These are phyloP conservation scores for Parafenestella ontariensis DNA, from an alignment of 2,329 filamentous ascomycete genomes.

Conservation along the genomic window DNA sequence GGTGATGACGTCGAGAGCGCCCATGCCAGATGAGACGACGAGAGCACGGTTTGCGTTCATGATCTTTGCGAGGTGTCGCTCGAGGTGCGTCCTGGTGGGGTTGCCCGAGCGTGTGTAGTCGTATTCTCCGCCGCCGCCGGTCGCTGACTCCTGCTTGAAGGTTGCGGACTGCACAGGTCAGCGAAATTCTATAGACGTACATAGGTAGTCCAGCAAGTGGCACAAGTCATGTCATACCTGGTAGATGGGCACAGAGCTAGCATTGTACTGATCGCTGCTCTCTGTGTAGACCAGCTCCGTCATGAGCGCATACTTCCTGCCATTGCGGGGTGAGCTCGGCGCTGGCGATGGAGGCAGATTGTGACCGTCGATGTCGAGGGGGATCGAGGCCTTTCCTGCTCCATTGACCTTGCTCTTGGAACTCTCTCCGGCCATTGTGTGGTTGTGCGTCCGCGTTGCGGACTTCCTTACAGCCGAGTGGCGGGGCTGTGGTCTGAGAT, in stretches of 20 bases:
- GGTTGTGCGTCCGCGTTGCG: slow-evolving; percentile 16
- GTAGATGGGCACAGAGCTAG: slow-evolving; percentile 96
- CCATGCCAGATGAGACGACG: slow-evolving; percentile 96
- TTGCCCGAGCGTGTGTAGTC: slow-evolving; percentile 99
- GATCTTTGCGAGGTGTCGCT: slow-evolving; percentile 97
- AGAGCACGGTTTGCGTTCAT: slow-evolving; percentile 94
- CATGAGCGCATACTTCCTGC: slow-evolving; percentile 88
- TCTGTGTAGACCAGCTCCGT: slow-evolving; percentile 98
- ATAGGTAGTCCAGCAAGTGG: neutral
- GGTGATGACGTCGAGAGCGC: slow-evolving; percentile 93
- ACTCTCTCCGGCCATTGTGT: slow-evolving; percentile 42
- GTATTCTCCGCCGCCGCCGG: slow-evolving; percentile 83
- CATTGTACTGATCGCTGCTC: slow-evolving; percentile 93
- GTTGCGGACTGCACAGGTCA: slow-evolving; percentile 76
- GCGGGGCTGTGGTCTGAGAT: slow-evolving; percentile 7
- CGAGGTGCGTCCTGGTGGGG: slow-evolving; percentile 92
- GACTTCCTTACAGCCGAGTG: slow-evolving; percentile 16
- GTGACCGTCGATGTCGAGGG: slow-evolving; percentile 49
- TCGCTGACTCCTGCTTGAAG: slow-evolving; percentile 89
- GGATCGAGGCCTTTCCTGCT: slow-evolving; percentile 51
- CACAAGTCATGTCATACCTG: slow-evolving; percentile 61
- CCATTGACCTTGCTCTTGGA: slow-evolving; percentile 45
- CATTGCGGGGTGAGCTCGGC: slow-evolving; percentile 86
- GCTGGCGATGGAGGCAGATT: slow-evolving; percentile 72
- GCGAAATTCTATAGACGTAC: neutral